Evolutionary conservation across 352 stramenopile genomes (phyloP), one percentile per base, ranked within the genome.

Genomic region (Phytophthora tentaculata): DNA sequence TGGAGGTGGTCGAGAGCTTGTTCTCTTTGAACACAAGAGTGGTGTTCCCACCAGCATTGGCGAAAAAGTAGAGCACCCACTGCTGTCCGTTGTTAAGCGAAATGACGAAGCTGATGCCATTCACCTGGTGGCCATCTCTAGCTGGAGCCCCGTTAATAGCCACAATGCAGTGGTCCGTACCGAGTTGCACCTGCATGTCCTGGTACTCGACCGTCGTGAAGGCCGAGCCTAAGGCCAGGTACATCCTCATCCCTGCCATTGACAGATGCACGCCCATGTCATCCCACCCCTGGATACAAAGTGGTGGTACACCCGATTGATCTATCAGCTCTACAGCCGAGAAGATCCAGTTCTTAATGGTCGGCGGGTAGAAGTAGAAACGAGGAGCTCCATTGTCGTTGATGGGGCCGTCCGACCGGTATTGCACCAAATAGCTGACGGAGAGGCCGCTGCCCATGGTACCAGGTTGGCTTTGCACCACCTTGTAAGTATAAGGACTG

Each of bases 351-450:
- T 90, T 93, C 67, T 91, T 92, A 56, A 91, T 79, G 17, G 76
- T 87, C 19, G 83, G 77, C 9, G 85, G 79, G 56, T 90, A 94
- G 48, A 87, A 95, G 73, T 94, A 94, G 72, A 88, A 95, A n/a
- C 81, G 86, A 54, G 90, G 81, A n/a, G 84, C 88, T 58, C 75
- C 85, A 58, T 95, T 94, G 50, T 92, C 88, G 55, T 95, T 94
- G 16, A 73, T 60, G 1, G 84, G 84, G 0, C 86, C 86, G 41
- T 92, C 80, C 20, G 73, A 62, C 20, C 85, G 79, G 73, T 92
- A 94, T 67, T 95, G 81, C 41, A 80, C 70, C 57, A 94, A 76
- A 53, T 95, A 93, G 37, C 77, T 88, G 56, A 83, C 72, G 1
- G 83, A 88, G 16, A 94, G 62, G 0, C 86, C 84, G 28, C 78